Base-by-base conservation (phyloP, 805 yeast genomes). In the Barnettozyma sucrosica region DNA sequence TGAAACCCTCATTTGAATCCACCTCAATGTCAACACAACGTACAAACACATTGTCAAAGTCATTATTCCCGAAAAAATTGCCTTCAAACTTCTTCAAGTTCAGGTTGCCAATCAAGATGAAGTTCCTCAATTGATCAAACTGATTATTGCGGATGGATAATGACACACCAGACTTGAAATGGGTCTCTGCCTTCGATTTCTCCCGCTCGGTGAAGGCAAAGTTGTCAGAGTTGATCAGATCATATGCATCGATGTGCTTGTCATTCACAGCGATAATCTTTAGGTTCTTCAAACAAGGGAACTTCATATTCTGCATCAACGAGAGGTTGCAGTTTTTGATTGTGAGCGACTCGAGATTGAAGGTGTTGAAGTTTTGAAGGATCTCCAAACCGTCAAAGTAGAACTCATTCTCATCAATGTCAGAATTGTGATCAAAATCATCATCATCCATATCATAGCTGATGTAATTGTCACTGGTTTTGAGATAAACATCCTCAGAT, bases 311-410 rank as follows among this genome's bases (percentile, higher is more conserved):
- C n/a, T 49, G 51, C n/a, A 59, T 32, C 13, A 36, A 41, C 21
- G 63, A 53, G 1, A 59, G 45, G 33, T 58, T 59, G 25, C 58
- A 55, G 39, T 57, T 59, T 49, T 54, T 55, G 16, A 59, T 36
- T 3, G 52, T 48, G 4, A 59, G 43, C 0, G 48, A 43, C 19
- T 53, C 42, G 3, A 59, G 30, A 2, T 41, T 36, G 10, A 32
- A 45, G 3, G 56, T 50, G 21, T 54, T 43, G 19, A 50, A 42
- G 32, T 58, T 59, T 16, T 52, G 54, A 2, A 59, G 32, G 3
- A 59, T 55, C 45, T 59, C 63, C 19, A 59, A 30, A 0, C 63
- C 72, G 48, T 67, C 69, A 51, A 70, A 66, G 49, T 66, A 68
- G 34, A 69, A 56, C 42, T 58, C 63, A 41, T 68, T 69, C 48